Evolutionary conservation across 805 yeast genomes (phyloP).

Genomic region (Clavispora vitiphila): DNA sequence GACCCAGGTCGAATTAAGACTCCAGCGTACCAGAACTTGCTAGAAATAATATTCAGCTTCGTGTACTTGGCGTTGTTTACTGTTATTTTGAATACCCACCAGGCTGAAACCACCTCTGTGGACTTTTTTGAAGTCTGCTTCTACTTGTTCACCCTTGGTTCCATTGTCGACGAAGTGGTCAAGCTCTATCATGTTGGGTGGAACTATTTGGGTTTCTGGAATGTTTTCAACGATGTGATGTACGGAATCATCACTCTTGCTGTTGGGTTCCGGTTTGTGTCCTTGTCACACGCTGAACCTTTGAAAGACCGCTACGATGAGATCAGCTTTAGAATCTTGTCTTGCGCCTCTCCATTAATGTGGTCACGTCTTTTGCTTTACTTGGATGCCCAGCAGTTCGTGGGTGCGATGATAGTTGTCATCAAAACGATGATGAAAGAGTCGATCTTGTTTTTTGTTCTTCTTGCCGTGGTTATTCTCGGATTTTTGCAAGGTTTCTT

Average conservation of each 20-base stretch:
- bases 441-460: slow-evolving; percentile 73
- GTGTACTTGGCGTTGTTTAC: slow-evolving; percentile 61
- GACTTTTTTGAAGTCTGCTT: slow-evolving; percentile 50
- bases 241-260: slow-evolving; percentile 52
- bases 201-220: slow-evolving; percentile 72
- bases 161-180: slow-evolving; percentile 58
- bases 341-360: slow-evolving; percentile 81
- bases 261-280: slow-evolving; percentile 48
- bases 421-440: slow-evolving; percentile 84
- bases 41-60: slow-evolving; percentile 66
- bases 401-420: slow-evolving; percentile 86
- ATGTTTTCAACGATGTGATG: slow-evolving; percentile 68
- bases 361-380: slow-evolving; percentile 76
- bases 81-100: slow-evolving; percentile 56
- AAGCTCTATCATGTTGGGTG: slow-evolving; percentile 76
- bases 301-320: slow-evolving; percentile 40
- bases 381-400: slow-evolving; percentile 74
- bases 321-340: slow-evolving; percentile 61
- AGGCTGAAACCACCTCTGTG: slow-evolving; percentile 26
- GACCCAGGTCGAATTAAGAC: slow-evolving; percentile 81
- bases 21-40: slow-evolving; percentile 71
- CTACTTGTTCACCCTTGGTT: slow-evolving; percentile 63
- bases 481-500: slow-evolving; percentile 86
- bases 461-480: slow-evolving; percentile 61
- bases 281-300: slow-evolving; percentile 20